Conservation (phyloP, 495 filamentous ascomycete genomes). For the Aspergillus egyptiacus region DNA sequence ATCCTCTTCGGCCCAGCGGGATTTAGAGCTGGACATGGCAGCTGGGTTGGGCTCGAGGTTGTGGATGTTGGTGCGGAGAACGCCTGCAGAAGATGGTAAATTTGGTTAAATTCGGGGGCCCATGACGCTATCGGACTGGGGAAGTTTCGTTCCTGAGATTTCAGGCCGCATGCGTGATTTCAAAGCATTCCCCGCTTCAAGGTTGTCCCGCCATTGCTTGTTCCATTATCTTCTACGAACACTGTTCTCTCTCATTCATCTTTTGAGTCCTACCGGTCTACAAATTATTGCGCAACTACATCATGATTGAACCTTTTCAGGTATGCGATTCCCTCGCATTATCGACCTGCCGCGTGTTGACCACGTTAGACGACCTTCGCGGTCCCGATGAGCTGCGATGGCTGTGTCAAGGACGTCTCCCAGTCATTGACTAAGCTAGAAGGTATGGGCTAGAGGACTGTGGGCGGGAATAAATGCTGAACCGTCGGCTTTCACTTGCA, state of each 20-base stretch:
- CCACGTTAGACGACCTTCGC: slow-evolving; percentile 75
- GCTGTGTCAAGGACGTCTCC: slow-evolving; percentile 80
- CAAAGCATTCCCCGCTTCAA: slow-evolving; percentile 11
- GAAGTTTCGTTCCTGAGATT: slow-evolving; percentile 6
- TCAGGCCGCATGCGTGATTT: slow-evolving; percentile 5
- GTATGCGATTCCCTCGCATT: slow-evolving; percentile 24
- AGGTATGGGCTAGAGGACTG: slow-evolving; percentile 40
- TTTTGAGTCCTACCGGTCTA: not conserved
- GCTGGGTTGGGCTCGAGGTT: not conserved
- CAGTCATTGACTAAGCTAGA: slow-evolving; percentile 63
- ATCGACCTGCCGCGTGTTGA: not conserved
- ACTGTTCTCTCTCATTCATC: not conserved
- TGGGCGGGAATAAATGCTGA: not conserved
- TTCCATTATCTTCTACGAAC: not conserved
- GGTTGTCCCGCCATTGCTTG: slow-evolving; percentile 4
- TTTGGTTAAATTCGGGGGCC: too few species aligned
- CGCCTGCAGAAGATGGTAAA: slow-evolving; percentile 1
- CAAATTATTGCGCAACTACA: too few species aligned
- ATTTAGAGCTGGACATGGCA: slow-evolving; percentile 59
- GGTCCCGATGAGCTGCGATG: slow-evolving; percentile 85
- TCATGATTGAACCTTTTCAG: slow-evolving; percentile 57
- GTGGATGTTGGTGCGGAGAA: not conserved
- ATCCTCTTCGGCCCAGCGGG: slow-evolving; percentile 81
- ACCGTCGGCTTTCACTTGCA: slow-evolving; percentile 7
- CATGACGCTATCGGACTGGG: slow-evolving; percentile 33